phyloP scores from a whole-genome alignment of 352 stramenopile genomes.

The Nothophytophthora sp. region DNA sequence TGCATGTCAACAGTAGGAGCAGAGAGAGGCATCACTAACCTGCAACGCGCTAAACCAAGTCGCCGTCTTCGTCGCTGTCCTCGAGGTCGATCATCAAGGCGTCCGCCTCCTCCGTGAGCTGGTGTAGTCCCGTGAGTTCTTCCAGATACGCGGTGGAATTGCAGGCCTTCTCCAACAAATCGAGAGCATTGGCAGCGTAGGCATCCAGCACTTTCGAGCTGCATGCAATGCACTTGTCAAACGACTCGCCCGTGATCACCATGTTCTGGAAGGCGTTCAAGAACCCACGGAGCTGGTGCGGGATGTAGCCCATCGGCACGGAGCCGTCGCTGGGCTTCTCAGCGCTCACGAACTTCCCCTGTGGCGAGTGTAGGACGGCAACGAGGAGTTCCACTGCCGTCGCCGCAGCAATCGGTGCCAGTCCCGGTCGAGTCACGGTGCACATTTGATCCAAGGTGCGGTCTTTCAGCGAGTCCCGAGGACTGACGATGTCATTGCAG shows the following conservation, averaged over 20 bases:
- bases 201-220: slow-evolving; percentile 87
- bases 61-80: slow-evolving; percentile 66
- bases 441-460: slow-evolving; percentile 99
- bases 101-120: slow-evolving; percentile 61
- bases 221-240: slow-evolving; percentile 97
- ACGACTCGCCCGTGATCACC: slow-evolving; percentile 88
- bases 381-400: slow-evolving; percentile 98
- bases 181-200: slow-evolving; percentile 61
- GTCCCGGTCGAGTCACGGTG: slow-evolving; percentile 97
- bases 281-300: slow-evolving; percentile 96
- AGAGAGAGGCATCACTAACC: not conserved
- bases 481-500: slow-evolving; percentile 99
- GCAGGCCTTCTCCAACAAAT: slow-evolving; percentile 62
- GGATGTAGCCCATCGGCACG: slow-evolving; percentile 82
- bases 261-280: slow-evolving; percentile 91
- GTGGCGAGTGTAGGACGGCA: slow-evolving; percentile 93
- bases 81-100: slow-evolving; percentile 65
- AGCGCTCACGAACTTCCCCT: slow-evolving; percentile 71
- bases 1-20: not conserved
- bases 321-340: slow-evolving; percentile 52
- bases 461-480: slow-evolving; percentile 96
- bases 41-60: slow-evolving; percentile 37
- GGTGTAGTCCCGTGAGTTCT: slow-evolving; percentile 73
- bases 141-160: slow-evolving; percentile 77
- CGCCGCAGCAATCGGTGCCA: slow-evolving; percentile 91